Base-by-base conservation (phyloP, 257 asterid species). In the Misopates orontium region DNA sequence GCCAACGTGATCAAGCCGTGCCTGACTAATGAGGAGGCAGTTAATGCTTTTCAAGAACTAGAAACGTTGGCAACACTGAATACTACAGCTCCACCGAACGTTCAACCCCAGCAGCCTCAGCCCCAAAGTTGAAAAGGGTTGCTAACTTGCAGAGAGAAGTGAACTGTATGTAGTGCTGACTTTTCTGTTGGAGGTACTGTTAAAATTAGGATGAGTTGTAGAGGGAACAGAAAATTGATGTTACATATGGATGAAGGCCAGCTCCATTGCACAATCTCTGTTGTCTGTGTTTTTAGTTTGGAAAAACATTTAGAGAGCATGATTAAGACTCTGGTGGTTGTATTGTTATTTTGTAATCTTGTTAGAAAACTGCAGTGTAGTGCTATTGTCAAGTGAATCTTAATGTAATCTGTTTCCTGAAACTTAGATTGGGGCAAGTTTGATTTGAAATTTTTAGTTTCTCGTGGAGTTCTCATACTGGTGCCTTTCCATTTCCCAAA, bases 21-120 rank as follows among this genome's bases (percentile, higher is more conserved):
- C 51, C n/a, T 89, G 59, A 75, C 61, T 66, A 60, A 15, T 20
- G 83, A 78, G 55, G 76, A 71, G 48, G 77, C 90, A 20, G 32
- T 81, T 9, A 74, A 32, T 42, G 92, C 90, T 13, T 22, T 87
- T 64, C 80, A 78, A 49, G 91, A 89, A 74, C 86, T 89, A 19
- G 97, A 92, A 74, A 65, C 71, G 70, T 69, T 74, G 13, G 88
- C 85, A 11, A 49, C 53, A 13, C 36, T 31, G 64, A 78, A 52
- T 1, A 51, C 56, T 10, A 41, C n/a, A 20, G 40, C 60, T 17
- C 64, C 77, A 3, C n/a, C 71, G 0, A 62, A 36, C 20, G 69
- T 39, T 41, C 80, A 60, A 70, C 62, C 65, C 61, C 50, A 66
- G n/a, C n/a, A n/a, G 64, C 72, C 69, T 39, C 82, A 60, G 72